A percentile compares a stretch with the other conserved stretches of the same genome.
Conservation (phyloP, 371 early-diverging fungal genomes). For the Astathelohania contejeani region DNA sequence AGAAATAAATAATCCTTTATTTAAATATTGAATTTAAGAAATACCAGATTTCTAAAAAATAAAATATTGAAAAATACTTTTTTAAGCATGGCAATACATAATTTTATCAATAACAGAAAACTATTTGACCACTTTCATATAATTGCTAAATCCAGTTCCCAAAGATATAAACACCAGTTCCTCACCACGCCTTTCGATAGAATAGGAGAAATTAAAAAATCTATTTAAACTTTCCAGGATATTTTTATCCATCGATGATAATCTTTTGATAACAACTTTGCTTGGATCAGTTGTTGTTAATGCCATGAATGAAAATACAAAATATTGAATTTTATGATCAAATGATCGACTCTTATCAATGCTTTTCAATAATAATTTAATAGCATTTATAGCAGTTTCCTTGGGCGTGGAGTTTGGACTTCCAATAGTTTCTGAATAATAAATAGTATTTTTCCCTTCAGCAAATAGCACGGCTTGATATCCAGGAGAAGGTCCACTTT, state of each 20-base stretch:
- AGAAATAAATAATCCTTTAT: too few relatives aligned
- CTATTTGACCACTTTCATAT: too few relatives aligned
- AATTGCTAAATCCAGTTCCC: too few relatives aligned
- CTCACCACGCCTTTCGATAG: not conserved
- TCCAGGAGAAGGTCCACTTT: conserved; percentile 59
- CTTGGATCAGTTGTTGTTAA: conserved; percentile 11
- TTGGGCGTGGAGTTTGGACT: conserved; percentile 6
- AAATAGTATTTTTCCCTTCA: conserved; percentile 31
- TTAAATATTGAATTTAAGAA: too few relatives aligned
- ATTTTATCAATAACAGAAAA: too few relatives aligned
- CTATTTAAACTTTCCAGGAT: not conserved
- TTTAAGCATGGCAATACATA: too few relatives aligned
- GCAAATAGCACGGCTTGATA: conserved; percentile 30
- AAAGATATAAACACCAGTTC: too few relatives aligned
- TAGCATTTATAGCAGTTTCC: conserved; percentile 4
- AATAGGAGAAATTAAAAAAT: not conserved
- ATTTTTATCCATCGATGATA: not conserved
- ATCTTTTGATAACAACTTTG: conserved; percentile 4
- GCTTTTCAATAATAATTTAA: conserved; percentile 10
- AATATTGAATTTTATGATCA: conserved; percentile 20
- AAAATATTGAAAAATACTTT: too few relatives aligned
- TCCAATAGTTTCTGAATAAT: conserved; percentile 1
- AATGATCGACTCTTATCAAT: conserved; percentile 19
- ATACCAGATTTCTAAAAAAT: too few relatives aligned
- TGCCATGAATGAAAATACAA: conserved; percentile 21